These are phyloP conservation scores for Cupressus sempervirens DNA, from an alignment of 75 land plant species.

Conservation along the genomic window DNA sequence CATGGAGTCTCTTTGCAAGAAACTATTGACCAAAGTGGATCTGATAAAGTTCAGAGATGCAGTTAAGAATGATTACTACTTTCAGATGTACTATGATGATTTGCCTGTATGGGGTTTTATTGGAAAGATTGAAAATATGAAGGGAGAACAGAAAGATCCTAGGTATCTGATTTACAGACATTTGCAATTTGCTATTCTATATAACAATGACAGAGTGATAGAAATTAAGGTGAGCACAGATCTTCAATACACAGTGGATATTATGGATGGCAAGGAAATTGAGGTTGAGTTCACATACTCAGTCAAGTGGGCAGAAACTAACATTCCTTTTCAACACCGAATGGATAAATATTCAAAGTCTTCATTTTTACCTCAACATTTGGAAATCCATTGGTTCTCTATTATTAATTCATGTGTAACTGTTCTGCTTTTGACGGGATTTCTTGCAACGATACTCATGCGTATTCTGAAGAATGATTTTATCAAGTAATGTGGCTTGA, in stretches of 20 bases:
- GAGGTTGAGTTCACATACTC: constrained; percentile 75
- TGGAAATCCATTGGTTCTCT: constrained; percentile 91
- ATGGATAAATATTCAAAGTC: constrained; percentile 72
- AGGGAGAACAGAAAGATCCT: constrained; percentile 17
- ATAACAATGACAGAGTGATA: constrained; percentile 69
- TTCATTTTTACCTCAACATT: constrained; percentile 56
- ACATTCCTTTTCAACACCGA: constrained; percentile 43
- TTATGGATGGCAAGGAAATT: constrained; percentile 55
- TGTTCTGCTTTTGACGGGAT: constrained; percentile 70
- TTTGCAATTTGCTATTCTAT: constrained; percentile 62
- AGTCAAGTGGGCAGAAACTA: constrained; percentile 58
- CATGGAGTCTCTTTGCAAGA: constrained; percentile 44
- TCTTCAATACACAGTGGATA: constrained; percentile 54
- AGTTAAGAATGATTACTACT: constrained; percentile 73
- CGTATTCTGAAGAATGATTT: constrained; percentile 87
- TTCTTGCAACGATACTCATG: constrained; percentile 77
- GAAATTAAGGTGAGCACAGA: constrained; percentile 76
- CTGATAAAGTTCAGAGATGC: constrained; percentile 60
- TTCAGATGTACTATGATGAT: constrained; percentile 96
- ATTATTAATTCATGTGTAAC: constrained; percentile 79
- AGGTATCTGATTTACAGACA: constrained; percentile 64
- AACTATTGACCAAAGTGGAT: constrained; percentile 40
- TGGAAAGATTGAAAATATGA: constrained; percentile 60
- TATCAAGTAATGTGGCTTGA: constrained; percentile 49
- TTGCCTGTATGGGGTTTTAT: constrained; percentile 90